Conservation (phyloP, 2,329 filamentous ascomycete genomes). For the Lasiodiplodia hormozganensis region DNA sequence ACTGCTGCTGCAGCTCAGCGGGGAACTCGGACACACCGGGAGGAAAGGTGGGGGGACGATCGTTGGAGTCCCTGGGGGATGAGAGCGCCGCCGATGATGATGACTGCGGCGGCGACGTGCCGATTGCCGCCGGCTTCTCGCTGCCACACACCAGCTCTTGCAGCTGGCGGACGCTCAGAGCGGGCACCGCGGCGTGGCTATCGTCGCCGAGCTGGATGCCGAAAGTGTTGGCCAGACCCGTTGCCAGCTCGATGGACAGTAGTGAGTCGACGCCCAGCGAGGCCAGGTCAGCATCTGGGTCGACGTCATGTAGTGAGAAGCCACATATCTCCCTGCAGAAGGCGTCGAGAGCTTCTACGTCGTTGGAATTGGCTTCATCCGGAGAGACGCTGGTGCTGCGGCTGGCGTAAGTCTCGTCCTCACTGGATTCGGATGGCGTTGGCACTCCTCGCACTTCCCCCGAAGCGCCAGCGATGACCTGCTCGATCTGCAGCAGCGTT, state of each 20-base stretch:
- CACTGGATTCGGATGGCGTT: background rate
- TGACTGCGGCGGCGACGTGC: background rate
- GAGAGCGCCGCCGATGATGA: background rate
- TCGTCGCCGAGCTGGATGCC: conserved; percentile 33
- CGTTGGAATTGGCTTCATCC: no score
- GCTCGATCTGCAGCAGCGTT: background rate
- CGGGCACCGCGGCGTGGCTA: background rate
- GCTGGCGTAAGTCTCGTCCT: background rate
- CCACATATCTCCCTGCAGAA: conserved; percentile 31
- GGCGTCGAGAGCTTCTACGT: background rate
- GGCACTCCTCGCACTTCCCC: conserved; percentile 4
- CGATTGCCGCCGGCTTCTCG: no score
- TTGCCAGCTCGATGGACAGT: conserved; percentile 36
- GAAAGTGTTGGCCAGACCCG: conserved; percentile 34
- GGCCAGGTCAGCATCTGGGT: conserved; percentile 30
- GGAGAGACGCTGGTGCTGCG: no score
- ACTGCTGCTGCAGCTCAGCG: background rate
- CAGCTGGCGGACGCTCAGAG: conserved; percentile 11
- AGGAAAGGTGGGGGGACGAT: background rate
- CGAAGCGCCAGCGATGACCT: background rate
- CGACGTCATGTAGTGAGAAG: conserved; percentile 31
- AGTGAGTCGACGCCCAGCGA: conserved; percentile 39
- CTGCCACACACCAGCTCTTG: background rate
- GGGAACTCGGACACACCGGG: background rate
- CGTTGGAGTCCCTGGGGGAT: background rate